Evolutionary conservation across 768 basidiomycete species (phyloP), one percentile per base, ranked within the genome.

Genomic region (Lentinula guzmanii): DNA sequence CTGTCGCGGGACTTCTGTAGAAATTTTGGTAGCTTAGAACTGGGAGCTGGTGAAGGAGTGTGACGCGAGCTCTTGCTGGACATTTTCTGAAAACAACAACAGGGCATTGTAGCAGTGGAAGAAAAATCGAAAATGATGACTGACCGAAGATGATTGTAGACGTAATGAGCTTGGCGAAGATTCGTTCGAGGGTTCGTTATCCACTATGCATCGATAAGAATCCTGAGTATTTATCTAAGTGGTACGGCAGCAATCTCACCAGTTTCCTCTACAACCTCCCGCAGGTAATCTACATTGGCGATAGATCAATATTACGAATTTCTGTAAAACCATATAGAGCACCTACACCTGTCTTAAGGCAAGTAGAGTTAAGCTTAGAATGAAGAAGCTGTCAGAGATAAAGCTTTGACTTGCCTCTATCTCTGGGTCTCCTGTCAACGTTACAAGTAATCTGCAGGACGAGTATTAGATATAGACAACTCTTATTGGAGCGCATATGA

Each of bases 1-100:
- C 86, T 76, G 74, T 88, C 87, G 50, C 86, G 79, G 53, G 67
- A 70, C 63, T 86, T 89, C 68, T 88, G 85, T 8, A 90, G 76
- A 67, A 90, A 87, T 69, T 82, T 87, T 68, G 86, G 78, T 4
- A 90, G 74, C 70, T 86, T 89, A 39, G 84, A 82, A 58, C 72
- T 64, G 48, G 81, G 74, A 54, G 78, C 70, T 57, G 81, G 72
- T 31, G 76, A 70, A 45, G 76, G 72, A 21, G 76, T 72, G 58
- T 75, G 72, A 69, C 81, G 80, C 48, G 78, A 64, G 63, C 77
- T 75, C 68, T 79, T 79, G 63, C 68, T 71, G 61, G 81, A 76
- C 84, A 84, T 85, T 8, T 28, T 43, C 51, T 52, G 39, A 24
- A 60, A 39, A 43, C 59, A 60, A 21, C 46, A 59, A 18, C 51